phyloP scores from a whole-genome alignment of 352 stramenopile genomes.

The Globisporangium polare region DNA sequence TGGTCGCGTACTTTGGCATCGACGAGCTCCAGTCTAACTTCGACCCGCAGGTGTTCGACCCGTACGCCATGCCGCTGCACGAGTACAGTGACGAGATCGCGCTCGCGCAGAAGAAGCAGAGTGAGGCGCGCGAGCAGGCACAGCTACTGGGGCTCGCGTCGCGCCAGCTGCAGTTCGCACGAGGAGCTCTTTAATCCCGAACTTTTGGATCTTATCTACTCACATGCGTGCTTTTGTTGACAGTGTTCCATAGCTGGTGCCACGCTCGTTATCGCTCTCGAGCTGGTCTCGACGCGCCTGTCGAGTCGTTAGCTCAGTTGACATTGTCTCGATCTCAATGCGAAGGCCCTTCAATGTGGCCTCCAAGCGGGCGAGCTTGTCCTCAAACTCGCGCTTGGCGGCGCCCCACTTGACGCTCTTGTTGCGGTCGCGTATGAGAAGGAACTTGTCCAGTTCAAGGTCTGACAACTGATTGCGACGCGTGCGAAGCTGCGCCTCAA shows the following conservation, averaged over 20 bases:
- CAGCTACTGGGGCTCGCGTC: slow-evolving; percentile 32
- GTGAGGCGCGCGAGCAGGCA: slow-evolving; percentile 29
- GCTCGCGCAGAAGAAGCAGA: slow-evolving; percentile 56
- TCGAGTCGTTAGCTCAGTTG: slow-evolving; percentile 12
- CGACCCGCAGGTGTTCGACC: slow-evolving; percentile 56
- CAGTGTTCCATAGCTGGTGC: slow-evolving; percentile 7
- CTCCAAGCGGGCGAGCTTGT: slow-evolving; percentile 33
- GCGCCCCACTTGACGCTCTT: slow-evolving; percentile 59
- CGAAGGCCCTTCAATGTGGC: slow-evolving; percentile 14
- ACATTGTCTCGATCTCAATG: slow-evolving; percentile 15
- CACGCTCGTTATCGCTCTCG: slow-evolving; percentile 3
- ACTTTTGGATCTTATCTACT: too few species aligned
- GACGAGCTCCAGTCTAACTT: slow-evolving; percentile 82
- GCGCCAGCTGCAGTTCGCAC: slow-evolving; percentile 22
- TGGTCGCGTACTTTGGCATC: slow-evolving; percentile 85
- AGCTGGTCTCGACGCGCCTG: slow-evolving; percentile 12
- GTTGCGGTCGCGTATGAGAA: slow-evolving; percentile 39
- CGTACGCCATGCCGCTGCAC: slow-evolving; percentile 57
- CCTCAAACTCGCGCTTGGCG: slow-evolving; percentile 42
- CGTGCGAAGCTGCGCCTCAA: slow-evolving; percentile 33
- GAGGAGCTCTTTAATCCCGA: slow-evolving; percentile 5
- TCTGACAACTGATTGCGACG: slow-evolving; percentile 37
- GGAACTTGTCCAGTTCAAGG: slow-evolving; percentile 36
- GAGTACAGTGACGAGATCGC: slow-evolving; percentile 66
- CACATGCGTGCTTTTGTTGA: slow-evolving; percentile 1